These are phyloP conservation scores for Lepiota venenata DNA, from an alignment of 768 basidiomycete genomes.

Conservation along the genomic window DNA sequence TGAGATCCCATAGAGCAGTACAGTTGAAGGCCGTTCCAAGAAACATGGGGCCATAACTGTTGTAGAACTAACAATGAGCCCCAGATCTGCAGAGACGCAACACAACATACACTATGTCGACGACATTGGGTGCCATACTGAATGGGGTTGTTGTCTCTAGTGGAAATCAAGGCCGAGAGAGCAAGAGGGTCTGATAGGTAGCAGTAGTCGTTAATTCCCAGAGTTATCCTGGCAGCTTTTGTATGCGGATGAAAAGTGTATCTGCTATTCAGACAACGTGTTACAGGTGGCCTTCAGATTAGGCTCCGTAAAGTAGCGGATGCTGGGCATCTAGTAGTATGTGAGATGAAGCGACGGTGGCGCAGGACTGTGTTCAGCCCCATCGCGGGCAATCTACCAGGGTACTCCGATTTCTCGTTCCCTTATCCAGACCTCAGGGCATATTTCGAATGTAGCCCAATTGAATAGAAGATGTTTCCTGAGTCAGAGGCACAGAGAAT, in stretches of 20 bases:
- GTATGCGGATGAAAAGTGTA: background rate
- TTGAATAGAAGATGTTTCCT: too few species aligned
- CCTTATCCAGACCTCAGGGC: too few species aligned
- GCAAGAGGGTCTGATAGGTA: background rate
- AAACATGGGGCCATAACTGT: constrained; percentile 48
- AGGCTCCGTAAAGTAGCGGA: background rate
- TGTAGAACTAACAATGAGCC: background rate
- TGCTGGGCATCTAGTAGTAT: background rate
- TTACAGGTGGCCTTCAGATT: too few species aligned
- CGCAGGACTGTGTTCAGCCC: background rate
- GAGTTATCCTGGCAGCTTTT: constrained; percentile 4
- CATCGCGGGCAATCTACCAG: background rate
- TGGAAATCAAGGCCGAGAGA: background rate
- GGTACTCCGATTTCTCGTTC: too few species aligned
- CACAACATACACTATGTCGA: constrained; percentile 30
- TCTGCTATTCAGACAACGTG: background rate
- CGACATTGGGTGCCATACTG: constrained; percentile 15
- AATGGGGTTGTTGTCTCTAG: background rate
- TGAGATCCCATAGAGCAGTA: constrained; percentile 48
- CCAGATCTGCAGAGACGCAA: background rate
- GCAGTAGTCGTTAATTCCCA: background rate
- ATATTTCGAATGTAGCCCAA: too few species aligned
- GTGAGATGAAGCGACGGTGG: background rate
- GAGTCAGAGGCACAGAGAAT: too few species aligned
- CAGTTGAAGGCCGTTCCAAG: constrained; percentile 45